phyloP scores from a whole-genome alignment of 2,329 filamentous ascomycete genomes.

The Bipolaris bicolor region DNA sequence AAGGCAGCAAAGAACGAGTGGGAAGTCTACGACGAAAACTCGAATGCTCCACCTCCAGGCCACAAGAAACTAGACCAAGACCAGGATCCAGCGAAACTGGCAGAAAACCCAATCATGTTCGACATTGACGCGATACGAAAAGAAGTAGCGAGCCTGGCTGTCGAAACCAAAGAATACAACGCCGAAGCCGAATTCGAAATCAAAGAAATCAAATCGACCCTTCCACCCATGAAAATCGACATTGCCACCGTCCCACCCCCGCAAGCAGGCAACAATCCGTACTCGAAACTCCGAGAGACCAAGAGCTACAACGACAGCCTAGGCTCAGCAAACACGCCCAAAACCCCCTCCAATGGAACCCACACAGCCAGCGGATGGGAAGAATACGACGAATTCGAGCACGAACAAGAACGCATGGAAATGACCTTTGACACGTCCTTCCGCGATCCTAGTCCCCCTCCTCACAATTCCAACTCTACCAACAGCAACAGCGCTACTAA shows the following conservation, averaged over 20 bases:
- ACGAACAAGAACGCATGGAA: conserved; percentile 43
- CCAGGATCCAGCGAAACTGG: conserved; percentile 56
- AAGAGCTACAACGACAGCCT: conserved; percentile 52
- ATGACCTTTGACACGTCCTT: conserved; percentile 55
- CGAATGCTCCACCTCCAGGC: conserved; percentile 9
- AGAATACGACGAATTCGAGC: conserved; percentile 46
- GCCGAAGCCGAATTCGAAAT: conserved; percentile 60
- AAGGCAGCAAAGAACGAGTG: conserved; percentile 85
- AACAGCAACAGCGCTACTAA: conserved; percentile 6
- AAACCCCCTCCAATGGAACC: conserved; percentile 24
- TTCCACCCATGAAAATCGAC: conserved; percentile 85
- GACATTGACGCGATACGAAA: conserved; percentile 89
- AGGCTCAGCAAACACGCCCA: conserved; percentile 18
- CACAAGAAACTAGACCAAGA: conserved; percentile 41
- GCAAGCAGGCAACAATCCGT: conserved; percentile 17
- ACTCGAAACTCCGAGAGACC: conserved; percentile 46
- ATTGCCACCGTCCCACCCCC: conserved; percentile 32
- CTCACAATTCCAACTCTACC: conserved; percentile 12
- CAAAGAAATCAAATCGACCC: conserved; percentile 82
- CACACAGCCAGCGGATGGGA: conserved; percentile 31
- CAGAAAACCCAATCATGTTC: conserved; percentile 75
- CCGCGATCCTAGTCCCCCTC: conserved; percentile 24
- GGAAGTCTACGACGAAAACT: conserved; percentile 85
- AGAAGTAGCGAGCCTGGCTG: conserved; percentile 73
- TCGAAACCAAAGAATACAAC: conserved; percentile 58